Conservation (phyloP, 352 stramenopile genomes). For the Phytophthora crassamura region DNA sequence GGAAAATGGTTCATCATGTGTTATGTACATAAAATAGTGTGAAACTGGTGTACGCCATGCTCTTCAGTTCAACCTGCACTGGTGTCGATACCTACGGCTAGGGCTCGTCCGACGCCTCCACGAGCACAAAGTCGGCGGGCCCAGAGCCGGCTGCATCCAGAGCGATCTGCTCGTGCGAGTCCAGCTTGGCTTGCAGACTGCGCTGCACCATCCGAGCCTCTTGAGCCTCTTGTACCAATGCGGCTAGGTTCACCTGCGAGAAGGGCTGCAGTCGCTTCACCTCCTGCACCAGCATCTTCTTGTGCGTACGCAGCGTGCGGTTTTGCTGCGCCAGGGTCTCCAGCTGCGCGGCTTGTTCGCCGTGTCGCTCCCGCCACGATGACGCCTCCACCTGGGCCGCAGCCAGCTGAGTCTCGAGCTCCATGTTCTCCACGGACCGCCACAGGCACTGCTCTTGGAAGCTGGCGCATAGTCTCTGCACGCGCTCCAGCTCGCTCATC, state of each 20-base stretch:
- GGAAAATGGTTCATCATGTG: too few species aligned
- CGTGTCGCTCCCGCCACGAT: conserved; percentile 41
- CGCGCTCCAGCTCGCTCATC: conserved; percentile 47
- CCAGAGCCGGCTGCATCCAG: background rate
- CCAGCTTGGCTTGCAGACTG: conserved; percentile 60
- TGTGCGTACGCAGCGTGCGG: conserved; percentile 55
- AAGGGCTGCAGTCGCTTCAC: conserved; percentile 76
- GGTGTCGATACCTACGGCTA: background rate
- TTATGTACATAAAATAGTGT: background rate
- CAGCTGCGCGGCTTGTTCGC: conserved; percentile 25
- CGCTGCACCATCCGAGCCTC: conserved; percentile 80
- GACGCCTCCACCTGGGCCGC: conserved; percentile 32
- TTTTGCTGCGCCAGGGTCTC: conserved; percentile 39
- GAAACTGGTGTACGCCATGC: background rate
- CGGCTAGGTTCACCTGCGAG: conserved; percentile 67
- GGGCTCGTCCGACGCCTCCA: conserved; percentile 27
- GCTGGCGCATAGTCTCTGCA: conserved; percentile 58
- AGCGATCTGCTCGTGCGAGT: conserved; percentile 24
- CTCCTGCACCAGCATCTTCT: conserved; percentile 68
- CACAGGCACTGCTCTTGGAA: conserved; percentile 85
- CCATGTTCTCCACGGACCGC: conserved; percentile 69
- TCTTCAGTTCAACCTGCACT: too few species aligned
- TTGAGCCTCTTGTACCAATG: conserved; percentile 69
- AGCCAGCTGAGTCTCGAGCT: conserved; percentile 59
- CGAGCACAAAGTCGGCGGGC: conserved; percentile 38